Percentiles rank a stretch among this genome's conserved stretches.
These are phyloP conservation scores for Asterionellopsis glacialis DNA, from an alignment of 108 stramenopile genomes.

Conservation along the genomic window DNA sequence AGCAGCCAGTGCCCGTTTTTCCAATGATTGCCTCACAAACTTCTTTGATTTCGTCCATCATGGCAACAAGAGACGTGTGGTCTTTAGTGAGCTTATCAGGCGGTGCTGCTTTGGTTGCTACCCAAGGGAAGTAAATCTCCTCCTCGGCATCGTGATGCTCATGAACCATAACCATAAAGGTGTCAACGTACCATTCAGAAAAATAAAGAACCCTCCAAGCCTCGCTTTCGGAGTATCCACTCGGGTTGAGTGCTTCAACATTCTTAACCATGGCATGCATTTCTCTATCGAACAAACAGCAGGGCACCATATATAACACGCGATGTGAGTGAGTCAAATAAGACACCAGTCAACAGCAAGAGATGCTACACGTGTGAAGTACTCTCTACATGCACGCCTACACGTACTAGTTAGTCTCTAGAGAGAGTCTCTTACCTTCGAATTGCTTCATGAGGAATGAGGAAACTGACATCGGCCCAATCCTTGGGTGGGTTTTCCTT, in stretches of 20 bases:
- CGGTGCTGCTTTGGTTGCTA: slow-evolving; percentile 18
- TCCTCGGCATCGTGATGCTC: slow-evolving; percentile 34
- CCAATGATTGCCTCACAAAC: slow-evolving; percentile 17
- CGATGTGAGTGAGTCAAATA: no score
- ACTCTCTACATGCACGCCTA: no score
- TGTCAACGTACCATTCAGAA: slow-evolving; percentile 25
- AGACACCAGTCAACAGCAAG: no score
- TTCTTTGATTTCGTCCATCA: slow-evolving; percentile 20
- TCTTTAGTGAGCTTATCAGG: slow-evolving; percentile 22
- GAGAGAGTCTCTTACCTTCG: no score
- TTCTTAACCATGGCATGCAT: slow-evolving; percentile 19
- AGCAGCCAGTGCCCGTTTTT: slow-evolving; percentile 23
- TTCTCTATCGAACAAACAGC: no score
- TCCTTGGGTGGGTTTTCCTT: slow-evolving; percentile 22
- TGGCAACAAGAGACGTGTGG: slow-evolving; percentile 24
- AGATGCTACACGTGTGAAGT: no score
- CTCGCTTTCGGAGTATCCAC: neutral
- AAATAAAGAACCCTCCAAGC: slow-evolving; percentile 32
- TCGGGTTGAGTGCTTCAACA: slow-evolving; percentile 13
- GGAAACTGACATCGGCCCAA: slow-evolving; percentile 28
- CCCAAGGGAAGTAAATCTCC: slow-evolving; percentile 39
- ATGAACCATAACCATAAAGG: slow-evolving; percentile 17
- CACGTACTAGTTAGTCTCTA: no score
- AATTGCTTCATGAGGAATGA: slow-evolving; percentile 36
- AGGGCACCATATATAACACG: no score